Conservation (phyloP, 2,329 filamentous ascomycete species). For the Colletotrichum sp. region DNA sequence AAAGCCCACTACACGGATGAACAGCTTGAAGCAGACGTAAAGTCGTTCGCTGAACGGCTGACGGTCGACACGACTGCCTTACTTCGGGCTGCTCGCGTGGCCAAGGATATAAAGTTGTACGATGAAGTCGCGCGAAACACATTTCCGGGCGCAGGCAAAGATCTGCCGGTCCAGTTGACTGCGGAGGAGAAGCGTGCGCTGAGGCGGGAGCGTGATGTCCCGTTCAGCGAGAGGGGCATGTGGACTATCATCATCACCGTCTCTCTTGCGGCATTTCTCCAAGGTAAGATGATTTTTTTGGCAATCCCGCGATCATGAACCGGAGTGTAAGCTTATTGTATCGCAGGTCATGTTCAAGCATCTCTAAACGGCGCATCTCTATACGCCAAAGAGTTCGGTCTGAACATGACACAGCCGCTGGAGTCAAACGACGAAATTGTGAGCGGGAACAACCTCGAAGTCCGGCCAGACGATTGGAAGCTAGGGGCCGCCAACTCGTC, state of each 20-base stretch:
- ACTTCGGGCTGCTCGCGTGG: conserved; percentile 44
- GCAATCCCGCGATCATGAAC: neutral
- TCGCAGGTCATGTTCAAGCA: conserved; percentile 42
- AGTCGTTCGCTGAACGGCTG: conserved; percentile 33
- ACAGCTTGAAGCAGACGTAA: conserved; percentile 40
- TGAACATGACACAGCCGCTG: neutral
- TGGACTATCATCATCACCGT: conserved; percentile 45
- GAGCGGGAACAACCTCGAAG: neutral
- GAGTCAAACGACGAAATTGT: neutral
- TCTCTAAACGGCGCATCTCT: conserved; percentile 47
- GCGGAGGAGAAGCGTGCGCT: conserved; percentile 41
- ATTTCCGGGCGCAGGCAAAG: conserved; percentile 21
- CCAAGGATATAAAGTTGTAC: conserved; percentile 43
- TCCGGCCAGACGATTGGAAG: conserved; percentile 35
- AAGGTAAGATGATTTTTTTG: conserved; percentile 28
- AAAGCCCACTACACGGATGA: conserved; percentile 41
- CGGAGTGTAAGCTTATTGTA: neutral
- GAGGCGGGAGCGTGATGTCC: conserved; percentile 38
- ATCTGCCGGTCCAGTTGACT: conserved; percentile 35
- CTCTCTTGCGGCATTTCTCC: conserved; percentile 47
- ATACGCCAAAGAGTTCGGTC: conserved; percentile 20
- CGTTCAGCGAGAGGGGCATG: conserved; percentile 45
- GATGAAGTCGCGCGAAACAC: conserved; percentile 38
- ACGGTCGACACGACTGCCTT: conserved; percentile 34
- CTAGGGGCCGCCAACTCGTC: conserved; percentile 44